Evolutionary conservation across 176 grass and related monocot genomes (phyloP).

Genomic region (Cenchrus purpureus): DNA sequence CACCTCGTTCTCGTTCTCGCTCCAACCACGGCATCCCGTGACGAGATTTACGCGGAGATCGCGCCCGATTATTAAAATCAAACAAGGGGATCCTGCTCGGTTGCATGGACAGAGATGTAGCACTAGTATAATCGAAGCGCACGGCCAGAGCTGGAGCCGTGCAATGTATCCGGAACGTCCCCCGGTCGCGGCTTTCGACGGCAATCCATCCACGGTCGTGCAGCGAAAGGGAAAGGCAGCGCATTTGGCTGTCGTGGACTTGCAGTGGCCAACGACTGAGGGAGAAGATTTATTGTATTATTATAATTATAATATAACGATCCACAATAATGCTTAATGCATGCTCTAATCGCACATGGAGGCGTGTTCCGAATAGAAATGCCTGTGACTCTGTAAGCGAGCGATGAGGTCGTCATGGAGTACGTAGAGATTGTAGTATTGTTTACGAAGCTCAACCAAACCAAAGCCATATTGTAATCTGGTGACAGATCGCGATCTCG

Average conservation of each 20-base stretch:
- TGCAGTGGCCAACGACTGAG: neutral
- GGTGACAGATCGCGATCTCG: constrained; percentile 26
- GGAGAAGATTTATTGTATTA: neutral
- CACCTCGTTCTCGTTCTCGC: neutral
- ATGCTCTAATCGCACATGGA: constrained; percentile 30
- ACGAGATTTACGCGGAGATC: neutral
- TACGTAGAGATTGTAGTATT: neutral
- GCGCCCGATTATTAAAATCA: neutral
- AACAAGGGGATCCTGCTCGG: neutral
- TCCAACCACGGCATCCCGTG: neutral
- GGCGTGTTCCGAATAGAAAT: neutral
- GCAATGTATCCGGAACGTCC: constrained; percentile 36
- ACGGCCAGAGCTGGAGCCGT: neutral
- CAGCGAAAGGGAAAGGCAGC: neutral
- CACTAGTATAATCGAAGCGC: neutral
- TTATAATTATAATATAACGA: neutral
- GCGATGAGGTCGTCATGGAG: constrained; percentile 23
- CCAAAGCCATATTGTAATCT: neutral
- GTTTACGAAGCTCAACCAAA: no score
- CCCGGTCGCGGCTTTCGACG: neutral
- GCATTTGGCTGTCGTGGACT: neutral
- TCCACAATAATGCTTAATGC: neutral
- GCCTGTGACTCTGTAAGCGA: neutral
- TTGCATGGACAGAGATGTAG: neutral
- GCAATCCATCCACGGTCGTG: neutral